phyloP scores from a whole-genome alignment of 345 rosid genomes.

The Rhodomyrtus tomentosa region DNA sequence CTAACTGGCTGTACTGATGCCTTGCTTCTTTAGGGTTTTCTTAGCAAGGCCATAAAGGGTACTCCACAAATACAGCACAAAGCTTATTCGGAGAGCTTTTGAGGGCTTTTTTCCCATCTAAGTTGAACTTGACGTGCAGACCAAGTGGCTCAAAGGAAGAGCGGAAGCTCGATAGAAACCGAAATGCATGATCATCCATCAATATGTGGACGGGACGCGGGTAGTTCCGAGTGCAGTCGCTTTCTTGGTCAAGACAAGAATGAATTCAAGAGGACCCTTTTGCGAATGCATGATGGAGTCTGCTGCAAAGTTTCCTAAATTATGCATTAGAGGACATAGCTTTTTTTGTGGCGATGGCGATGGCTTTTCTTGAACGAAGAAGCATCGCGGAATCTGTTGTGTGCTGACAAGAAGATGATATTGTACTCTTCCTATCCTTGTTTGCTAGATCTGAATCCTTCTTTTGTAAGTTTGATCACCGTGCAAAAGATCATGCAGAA shows the following conservation, averaged over 20 bases:
- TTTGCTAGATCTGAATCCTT: neutral
- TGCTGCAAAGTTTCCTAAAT: neutral
- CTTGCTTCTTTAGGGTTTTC: neutral
- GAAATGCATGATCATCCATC: neutral
- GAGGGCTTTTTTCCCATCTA: neutral
- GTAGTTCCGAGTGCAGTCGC: neutral
- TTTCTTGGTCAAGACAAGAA: neutral
- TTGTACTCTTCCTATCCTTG: neutral
- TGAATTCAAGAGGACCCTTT: neutral
- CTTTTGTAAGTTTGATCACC: neutral
- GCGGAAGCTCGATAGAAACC: neutral
- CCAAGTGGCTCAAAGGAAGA: neutral
- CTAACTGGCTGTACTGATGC: neutral
- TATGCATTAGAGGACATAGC: neutral
- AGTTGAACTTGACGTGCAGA: neutral
- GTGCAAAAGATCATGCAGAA: neutral
- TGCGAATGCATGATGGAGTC: neutral
- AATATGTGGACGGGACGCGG: neutral
- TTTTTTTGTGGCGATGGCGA: neutral
- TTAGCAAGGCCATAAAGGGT: neutral
- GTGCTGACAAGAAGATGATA: neutral
- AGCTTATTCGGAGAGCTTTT: neutral
- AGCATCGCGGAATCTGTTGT: neutral
- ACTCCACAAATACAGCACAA: neutral
- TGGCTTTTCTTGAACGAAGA: neutral